Base-by-base conservation (phyloP, 106 monocot species). In the Phalaenopsis aphrodite region DNA sequence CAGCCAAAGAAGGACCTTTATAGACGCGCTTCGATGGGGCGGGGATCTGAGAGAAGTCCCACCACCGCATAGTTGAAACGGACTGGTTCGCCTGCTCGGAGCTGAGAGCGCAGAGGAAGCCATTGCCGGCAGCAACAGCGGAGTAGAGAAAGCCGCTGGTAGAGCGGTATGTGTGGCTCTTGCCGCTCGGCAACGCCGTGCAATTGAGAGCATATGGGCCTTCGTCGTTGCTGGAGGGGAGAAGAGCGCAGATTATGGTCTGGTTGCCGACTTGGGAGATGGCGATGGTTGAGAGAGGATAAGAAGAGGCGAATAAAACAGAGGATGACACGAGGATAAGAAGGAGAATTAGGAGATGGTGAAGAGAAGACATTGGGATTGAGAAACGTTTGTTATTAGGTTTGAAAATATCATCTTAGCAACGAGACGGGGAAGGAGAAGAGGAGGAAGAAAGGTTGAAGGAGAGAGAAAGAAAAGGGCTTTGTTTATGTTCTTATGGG, bases 81-180 rank as follows among this genome's bases (percentile, higher is more conserved):
- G 15, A 39, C 30, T 39, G 73, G 11, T 76, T 52, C 21, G 65
- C 36, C 36, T 79, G 14, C 1, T 79, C 72, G 16, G 68, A 23
- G 52, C 81, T 65, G 78, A 95, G 66, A 48, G 85, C 94, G 78
- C 98, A 94, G n/a, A 98, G 80, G 85, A 94, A 98, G 46, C 80
- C 92, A 57, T 89, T 65, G 43, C 94, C 94, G 19, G 98, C 90
- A 72, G 92, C 92, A 67, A 98, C 75, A 65, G 88, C 94, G 42
- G 92, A 82, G 85, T 85, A 95, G 43, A 86, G 76, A 37, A 68
- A n/a, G 9, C 41, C 42, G 41, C 30, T 11, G 55, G n/a, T 46
- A 69, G 89, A 61, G 41, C 85, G 79, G 84, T 94, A 92, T 46
- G 75, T 30, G 24, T 17, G 65, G 19, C 73, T 24, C 8, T 15